Conservation (phyloP, 2,329 filamentous ascomycete species). For the Lasiodiplodia gonubiensis region DNA sequence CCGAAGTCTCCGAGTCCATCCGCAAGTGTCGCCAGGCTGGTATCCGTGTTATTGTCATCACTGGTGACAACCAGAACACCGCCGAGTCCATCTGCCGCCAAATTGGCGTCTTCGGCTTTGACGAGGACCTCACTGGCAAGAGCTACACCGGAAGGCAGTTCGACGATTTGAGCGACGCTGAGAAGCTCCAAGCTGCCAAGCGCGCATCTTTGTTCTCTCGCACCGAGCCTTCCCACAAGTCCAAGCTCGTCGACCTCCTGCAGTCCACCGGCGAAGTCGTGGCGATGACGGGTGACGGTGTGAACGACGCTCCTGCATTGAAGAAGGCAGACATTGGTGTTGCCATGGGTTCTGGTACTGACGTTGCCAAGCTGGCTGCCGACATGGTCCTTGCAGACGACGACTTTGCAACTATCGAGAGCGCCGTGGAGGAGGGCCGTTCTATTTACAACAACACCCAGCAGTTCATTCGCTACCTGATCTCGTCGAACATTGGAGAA, state of each 20-base stretch:
- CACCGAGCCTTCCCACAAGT: slow-evolving; percentile 95
- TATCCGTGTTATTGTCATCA: slow-evolving; percentile 97
- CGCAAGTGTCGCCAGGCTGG: slow-evolving; percentile 88
- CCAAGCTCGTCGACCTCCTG: slow-evolving; percentile 94
- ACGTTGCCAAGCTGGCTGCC: slow-evolving; percentile 93
- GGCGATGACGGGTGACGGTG: slow-evolving; percentile 98
- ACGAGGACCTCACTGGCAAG: slow-evolving; percentile 86
- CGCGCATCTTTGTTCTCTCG: slow-evolving; percentile 91
- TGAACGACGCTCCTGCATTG: slow-evolving; percentile 95
- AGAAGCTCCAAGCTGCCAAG: slow-evolving; percentile 84
- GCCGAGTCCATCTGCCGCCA: slow-evolving; percentile 97
- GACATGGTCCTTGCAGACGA: slow-evolving; percentile 99
- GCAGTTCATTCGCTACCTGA: slow-evolving; percentile 98
- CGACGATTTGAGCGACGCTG: slow-evolving; percentile 76
- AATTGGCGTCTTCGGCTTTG: slow-evolving; percentile 86
- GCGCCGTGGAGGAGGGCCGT: slow-evolving; percentile 94
- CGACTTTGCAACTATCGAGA: slow-evolving; percentile 97
- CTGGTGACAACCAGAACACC: slow-evolving; percentile 96
- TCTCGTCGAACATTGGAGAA: slow-evolving; percentile 98
- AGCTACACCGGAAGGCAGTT: slow-evolving; percentile 96
- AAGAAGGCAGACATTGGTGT: slow-evolving; percentile 99
- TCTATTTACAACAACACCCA: slow-evolving; percentile 99
- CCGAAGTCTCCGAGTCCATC: slow-evolving; percentile 87
- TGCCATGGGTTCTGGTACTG: slow-evolving; percentile 97
- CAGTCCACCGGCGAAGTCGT: slow-evolving; percentile 93